Percentiles rank a stretch among this genome's conserved stretches.
Conservation (phyloP, 176 grass and related monocot species). For the Eragrostis nindensis region DNA sequence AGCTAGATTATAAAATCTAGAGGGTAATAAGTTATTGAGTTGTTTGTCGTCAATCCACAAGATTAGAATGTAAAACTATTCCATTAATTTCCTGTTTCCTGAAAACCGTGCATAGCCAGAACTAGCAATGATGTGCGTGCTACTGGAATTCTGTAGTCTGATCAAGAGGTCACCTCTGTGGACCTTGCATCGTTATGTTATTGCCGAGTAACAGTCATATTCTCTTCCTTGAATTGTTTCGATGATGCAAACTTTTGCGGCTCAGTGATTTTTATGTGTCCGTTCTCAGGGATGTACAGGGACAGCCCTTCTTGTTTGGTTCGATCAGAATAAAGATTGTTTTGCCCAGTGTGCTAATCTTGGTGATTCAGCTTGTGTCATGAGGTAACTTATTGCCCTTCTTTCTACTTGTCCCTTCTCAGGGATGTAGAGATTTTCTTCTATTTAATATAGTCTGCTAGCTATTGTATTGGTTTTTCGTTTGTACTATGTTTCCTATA, state of each 20-base stretch:
- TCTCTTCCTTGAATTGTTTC: slow-evolving; percentile 13
- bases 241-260: background rate
- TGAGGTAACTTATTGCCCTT: slow-evolving; percentile 52
- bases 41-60: too few relatives aligned
- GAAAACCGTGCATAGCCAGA: background rate
- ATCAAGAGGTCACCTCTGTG: background rate
- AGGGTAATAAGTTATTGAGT: too few relatives aligned
- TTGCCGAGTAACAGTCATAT: slow-evolving; percentile 4
- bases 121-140: background rate
- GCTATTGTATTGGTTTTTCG: background rate
- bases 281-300: slow-evolving; percentile 87
- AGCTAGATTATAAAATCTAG: too few relatives aligned
- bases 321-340: slow-evolving; percentile 61
- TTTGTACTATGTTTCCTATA: background rate
- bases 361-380: slow-evolving; percentile 83
- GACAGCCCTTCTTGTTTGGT: slow-evolving; percentile 85
- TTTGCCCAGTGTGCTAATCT: slow-evolving; percentile 94
- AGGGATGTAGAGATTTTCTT: background rate
- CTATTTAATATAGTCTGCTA: background rate
- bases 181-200: background rate
- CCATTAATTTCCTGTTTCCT: background rate
- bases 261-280: slow-evolving; percentile 13
- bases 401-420: too few relatives aligned
- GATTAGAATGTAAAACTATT: slow-evolving; percentile 14
- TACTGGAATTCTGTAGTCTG: slow-evolving; percentile 10